phyloP scores from a whole-genome alignment of 176 grass and related monocot species.

The Zoysia pacifica region DNA sequence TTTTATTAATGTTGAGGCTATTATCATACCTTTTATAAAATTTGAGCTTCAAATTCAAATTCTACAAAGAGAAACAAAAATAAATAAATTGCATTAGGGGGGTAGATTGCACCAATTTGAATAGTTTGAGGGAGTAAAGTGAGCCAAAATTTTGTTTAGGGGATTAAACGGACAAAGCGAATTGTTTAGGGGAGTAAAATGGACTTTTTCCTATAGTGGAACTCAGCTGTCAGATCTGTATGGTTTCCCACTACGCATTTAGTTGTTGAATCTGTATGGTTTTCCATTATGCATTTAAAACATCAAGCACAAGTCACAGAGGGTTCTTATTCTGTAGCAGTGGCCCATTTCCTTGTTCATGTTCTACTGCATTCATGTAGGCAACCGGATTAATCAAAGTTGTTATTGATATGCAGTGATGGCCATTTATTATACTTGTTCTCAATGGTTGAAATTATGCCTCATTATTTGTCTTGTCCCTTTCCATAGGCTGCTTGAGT shows the following conservation, averaged over 20 bases:
- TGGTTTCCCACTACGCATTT: conserved; percentile 31
- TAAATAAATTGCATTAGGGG: too few species aligned
- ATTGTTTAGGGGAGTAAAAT: too few species aligned
- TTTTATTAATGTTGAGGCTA: too few species aligned
- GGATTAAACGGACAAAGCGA: too few species aligned
- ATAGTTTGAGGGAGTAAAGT: too few species aligned
- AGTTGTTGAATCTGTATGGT: conserved; percentile 38
- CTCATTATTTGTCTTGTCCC: conserved; percentile 29
- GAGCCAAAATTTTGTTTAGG: too few species aligned
- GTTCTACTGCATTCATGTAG: conserved; percentile 27
- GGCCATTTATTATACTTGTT: not conserved
- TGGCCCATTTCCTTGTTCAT: conserved; percentile 25
- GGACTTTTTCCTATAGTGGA: not conserved
- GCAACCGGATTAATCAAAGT: conserved; percentile 5
- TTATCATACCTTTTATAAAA: too few species aligned
- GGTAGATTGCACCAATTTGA: too few species aligned
- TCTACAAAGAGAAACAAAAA: too few species aligned
- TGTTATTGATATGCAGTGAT: conserved; percentile 5
- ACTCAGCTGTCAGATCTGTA: not conserved
- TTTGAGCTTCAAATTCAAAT: too few species aligned
- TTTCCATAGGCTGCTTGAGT: conserved; percentile 35
- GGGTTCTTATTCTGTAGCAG: conserved; percentile 14
- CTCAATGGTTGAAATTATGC: conserved; percentile 20
- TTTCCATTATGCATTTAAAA: conserved; percentile 36
- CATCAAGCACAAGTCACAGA: conserved; percentile 6